Evolutionary conservation across 23 red algal species (phyloP).

Genomic region (Chondrus crispus): DNA sequence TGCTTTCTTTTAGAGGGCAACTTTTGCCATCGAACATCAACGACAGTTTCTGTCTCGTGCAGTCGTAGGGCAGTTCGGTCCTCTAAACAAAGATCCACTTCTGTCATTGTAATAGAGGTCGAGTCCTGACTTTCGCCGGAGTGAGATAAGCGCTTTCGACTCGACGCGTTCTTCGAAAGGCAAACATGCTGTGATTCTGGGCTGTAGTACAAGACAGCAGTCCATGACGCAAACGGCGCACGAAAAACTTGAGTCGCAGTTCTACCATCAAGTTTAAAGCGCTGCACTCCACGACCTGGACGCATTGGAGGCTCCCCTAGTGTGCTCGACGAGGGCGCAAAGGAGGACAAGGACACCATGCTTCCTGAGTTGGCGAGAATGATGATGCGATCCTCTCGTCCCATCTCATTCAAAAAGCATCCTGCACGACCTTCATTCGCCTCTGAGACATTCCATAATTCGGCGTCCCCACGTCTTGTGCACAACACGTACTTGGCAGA

Average conservation of each 20-base stretch:
- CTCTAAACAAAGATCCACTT: background rate
- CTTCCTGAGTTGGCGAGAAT: constrained; percentile 21
- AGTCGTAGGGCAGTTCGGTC: constrained; percentile 6
- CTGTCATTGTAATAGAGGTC: background rate
- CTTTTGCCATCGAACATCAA: constrained; percentile 66
- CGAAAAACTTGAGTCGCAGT: constrained; percentile 25
- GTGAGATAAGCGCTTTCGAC: background rate
- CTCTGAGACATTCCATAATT: constrained; percentile 60
- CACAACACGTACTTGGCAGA: constrained; percentile 33
- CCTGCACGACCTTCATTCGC: constrained; percentile 6
- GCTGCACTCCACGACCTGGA: constrained; percentile 18
- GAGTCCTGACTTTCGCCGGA: no score
- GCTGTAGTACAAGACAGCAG: constrained; percentile 32
- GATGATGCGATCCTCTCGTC: constrained; percentile 35
- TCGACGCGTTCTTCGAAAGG: background rate
- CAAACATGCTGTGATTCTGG: background rate
- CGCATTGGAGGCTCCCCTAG: no score
- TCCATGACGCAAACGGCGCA: constrained; percentile 36
- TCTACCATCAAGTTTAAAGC: constrained; percentile 21
- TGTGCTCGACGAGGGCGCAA: constrained; percentile 18
- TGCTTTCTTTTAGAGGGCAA: background rate
- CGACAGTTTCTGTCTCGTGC: constrained; percentile 26
- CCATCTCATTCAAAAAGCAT: constrained; percentile 35
- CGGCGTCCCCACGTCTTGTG: constrained; percentile 7
- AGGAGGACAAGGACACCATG: constrained; percentile 26